Evolutionary conservation across 192 early-diverging fungal genomes (phyloP), one percentile per base, ranked within the genome.

Genomic region (Funneliformis mosseae): DNA sequence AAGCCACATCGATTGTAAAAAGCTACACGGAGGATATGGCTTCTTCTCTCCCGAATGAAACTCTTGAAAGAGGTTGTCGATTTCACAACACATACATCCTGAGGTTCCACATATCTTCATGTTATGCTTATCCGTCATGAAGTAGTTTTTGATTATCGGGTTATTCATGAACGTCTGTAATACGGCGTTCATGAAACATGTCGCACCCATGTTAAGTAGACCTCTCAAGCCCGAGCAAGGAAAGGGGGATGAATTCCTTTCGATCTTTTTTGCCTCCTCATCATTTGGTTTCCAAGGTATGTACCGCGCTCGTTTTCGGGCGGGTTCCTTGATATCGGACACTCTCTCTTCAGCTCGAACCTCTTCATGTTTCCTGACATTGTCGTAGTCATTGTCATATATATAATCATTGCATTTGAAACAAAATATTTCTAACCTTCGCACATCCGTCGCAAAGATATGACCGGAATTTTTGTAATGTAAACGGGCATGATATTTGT

Each of bases 151-250:
- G 63, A 99, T 82, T 21, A 97, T 77, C 28, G 97, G 97, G 82
- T 99, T 99, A 83, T 98, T 96, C 21, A 94, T 86, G 74, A 99
- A 89, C 23, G 93, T 90, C 83, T 99, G 97, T 59, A 99, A 86
- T 28, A 99, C 92, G 6, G 93, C 94, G 83, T 95, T 96, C 90
- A 99, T 96, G 79, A 96, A 99, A 82, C 97, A 99, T 1, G 97
- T 99, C 0, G 94, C 92, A 18, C 97, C 97, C 87, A 99, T 90
- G 77, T 99, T 99, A 43, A 89, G 84, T 70, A 97, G 84, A 21
- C 97, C 97, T n/a, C 97, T 91, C 18, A 98, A 82, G 6, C 95
- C 94, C 46, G 84, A 81, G 38, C 87, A 89, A 42, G 81, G 63
- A 27, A 76, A 66, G 23, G 81, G 66, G 5, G 76, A 60, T 14